Conservation (phyloP, 192 early-diverging fungal genomes). For the Coemansia sp. region DNA sequence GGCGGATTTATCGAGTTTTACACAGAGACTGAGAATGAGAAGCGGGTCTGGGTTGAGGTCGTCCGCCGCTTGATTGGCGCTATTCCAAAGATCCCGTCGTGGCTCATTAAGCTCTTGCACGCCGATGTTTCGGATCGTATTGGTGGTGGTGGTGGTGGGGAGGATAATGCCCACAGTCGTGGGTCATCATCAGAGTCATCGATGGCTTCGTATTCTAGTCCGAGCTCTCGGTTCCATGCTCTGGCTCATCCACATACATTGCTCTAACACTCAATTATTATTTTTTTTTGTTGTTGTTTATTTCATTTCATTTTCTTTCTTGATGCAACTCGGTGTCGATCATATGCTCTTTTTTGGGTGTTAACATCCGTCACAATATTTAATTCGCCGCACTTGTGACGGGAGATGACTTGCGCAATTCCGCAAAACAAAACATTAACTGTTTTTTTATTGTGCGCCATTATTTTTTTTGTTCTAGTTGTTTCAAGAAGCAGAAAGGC, state of each 20-base stretch:
- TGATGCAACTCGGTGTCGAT: background rate
- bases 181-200: slow-evolving; percentile 38
- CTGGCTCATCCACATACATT: slow-evolving; percentile 27
- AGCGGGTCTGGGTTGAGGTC: slow-evolving; percentile 55
- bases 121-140: slow-evolving; percentile 50
- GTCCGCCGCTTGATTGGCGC: slow-evolving; percentile 38
- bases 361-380: background rate
- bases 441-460: background rate
- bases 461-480: background rate
- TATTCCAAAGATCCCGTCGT: slow-evolving; percentile 55
- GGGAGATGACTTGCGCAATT: slow-evolving; percentile 12
- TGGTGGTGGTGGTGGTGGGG: background rate
- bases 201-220: slow-evolving; percentile 20
- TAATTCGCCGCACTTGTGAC: background rate
- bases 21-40: slow-evolving; percentile 45
- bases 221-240: slow-evolving; percentile 45
- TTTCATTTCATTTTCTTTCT: background rate
- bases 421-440: background rate
- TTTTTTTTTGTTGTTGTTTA: background rate
- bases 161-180: too few relatives aligned
- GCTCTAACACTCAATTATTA: background rate
- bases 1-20: slow-evolving; percentile 55
- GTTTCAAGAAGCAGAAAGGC: background rate
- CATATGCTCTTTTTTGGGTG: background rate
- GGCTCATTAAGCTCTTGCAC: slow-evolving; percentile 58